Conservation (phyloP, 2,329 filamentous ascomycete species). For the Penicillium sp. region DNA sequence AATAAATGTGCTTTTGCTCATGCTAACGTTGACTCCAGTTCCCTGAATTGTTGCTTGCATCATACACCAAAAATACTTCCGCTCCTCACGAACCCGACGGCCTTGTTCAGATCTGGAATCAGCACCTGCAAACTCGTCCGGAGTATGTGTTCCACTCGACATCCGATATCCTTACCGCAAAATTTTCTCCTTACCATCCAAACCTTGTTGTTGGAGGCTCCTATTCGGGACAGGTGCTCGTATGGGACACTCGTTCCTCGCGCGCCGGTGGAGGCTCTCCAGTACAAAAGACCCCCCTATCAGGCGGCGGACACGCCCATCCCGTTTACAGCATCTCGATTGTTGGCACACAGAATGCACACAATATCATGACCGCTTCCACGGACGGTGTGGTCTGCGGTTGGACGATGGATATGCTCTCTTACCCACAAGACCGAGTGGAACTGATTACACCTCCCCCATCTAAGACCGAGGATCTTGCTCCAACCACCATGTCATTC, state of each 20-base stretch:
- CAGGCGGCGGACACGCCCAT: conserved; percentile 91
- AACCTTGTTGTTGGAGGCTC: conserved; percentile 94
- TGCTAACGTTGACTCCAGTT: conserved; percentile 52
- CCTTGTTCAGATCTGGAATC: conserved; percentile 93
- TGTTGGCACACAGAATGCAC: conserved; percentile 95
- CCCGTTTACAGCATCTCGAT: conserved; percentile 95
- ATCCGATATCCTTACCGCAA: conserved; percentile 90
- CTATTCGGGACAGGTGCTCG: conserved; percentile 91
- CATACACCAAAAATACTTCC: conserved; percentile 95
- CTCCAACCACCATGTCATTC: conserved; percentile 91
- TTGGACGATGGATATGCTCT: conserved; percentile 97
- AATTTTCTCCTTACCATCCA: conserved; percentile 98
- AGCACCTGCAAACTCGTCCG: conserved; percentile 87
- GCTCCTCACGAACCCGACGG: conserved; percentile 92
- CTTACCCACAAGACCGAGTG: conserved; percentile 90
- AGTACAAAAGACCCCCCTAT: conserved; percentile 93
- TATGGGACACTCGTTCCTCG: conserved; percentile 93
- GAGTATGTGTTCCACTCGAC: conserved; percentile 97
- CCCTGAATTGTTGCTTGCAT: conserved; percentile 84
- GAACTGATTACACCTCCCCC: conserved; percentile 82
- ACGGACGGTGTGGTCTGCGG: conserved; percentile 96
- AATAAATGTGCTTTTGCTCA: background rate
- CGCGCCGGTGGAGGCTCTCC: conserved; percentile 65
- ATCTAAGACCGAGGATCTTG: conserved; percentile 88
- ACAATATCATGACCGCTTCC: conserved; percentile 96